These are phyloP conservation scores for Vicia villosa DNA, from an alignment of 306 rosid species.

Conservation along the genomic window DNA sequence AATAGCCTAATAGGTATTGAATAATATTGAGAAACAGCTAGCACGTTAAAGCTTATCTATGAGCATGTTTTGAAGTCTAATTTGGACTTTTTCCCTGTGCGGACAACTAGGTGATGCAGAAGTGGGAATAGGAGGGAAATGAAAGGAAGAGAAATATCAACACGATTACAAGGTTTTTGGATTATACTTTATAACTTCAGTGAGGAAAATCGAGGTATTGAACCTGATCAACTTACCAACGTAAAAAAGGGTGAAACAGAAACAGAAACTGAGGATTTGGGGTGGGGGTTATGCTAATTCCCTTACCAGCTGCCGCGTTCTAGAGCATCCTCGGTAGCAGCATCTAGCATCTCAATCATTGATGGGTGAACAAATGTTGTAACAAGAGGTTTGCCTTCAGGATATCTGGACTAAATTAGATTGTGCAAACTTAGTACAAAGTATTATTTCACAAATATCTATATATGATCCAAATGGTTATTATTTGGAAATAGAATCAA, in stretches of 20 bases:
- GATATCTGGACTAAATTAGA: constrained; percentile 97
- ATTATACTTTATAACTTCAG: constrained; percentile 8
- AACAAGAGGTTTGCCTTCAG: constrained; percentile 84
- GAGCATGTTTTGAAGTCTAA: background rate
- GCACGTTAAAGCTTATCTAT: constrained; percentile 18
- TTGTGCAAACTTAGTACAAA: constrained; percentile 40
- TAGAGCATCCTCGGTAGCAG: constrained; percentile 84
- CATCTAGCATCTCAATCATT: constrained; percentile 91
- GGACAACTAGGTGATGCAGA: constrained; percentile 15
- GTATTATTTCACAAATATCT: constrained; percentile 31
- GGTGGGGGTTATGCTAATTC: constrained; percentile 15
- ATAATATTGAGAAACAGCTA: background rate
- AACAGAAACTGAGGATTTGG: constrained; percentile 17
- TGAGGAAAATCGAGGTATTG: constrained; percentile 8
- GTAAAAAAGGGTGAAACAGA: constrained; percentile 7
- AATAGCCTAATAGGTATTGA: constrained; percentile 8
- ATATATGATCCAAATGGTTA: constrained; percentile 22
- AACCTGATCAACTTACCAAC: constrained; percentile 1
- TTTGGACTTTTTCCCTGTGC: constrained; percentile 3
- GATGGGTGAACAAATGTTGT: constrained; percentile 88
- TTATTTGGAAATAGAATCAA: constrained; percentile 29
- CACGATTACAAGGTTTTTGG: constrained; percentile 3
- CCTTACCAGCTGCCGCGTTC: constrained; percentile 92
- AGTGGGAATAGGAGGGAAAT: background rate
- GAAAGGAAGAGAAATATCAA: background rate